Evolutionary conservation across 345 rosid genomes (phyloP).

Genomic region (Odontarrhena argentea): DNA sequence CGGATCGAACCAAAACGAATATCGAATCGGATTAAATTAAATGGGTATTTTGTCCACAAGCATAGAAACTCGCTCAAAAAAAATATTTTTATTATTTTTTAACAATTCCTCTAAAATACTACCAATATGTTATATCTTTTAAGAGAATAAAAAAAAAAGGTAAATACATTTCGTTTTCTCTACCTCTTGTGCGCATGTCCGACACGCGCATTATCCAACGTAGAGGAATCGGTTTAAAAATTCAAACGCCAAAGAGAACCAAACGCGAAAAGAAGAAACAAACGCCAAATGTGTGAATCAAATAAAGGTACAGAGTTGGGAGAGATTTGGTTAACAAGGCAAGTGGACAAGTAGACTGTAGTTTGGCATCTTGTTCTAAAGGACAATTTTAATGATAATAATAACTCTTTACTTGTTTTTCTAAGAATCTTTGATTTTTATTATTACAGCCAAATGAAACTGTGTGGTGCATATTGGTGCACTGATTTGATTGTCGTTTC

Average conservation of each 20-base stretch:
- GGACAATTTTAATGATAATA: conserved; percentile 7
- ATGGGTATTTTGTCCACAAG: no score
- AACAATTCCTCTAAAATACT: no score
- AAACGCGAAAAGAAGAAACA: conserved; percentile 27
- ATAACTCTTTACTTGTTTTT: conserved; percentile 18
- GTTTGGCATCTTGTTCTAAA: conserved; percentile 41
- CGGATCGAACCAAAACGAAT: no score
- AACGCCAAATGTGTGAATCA: conserved; percentile 31
- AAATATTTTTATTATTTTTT: no score
- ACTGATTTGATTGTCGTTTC: conserved; percentile 27
- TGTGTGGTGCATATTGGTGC: conserved; percentile 23
- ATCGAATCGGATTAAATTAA: no score
- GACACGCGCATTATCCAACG: conserved; percentile 40
- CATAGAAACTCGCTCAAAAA: no score
- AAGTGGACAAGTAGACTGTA: conserved; percentile 38
- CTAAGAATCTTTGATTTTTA: conserved; percentile 27
- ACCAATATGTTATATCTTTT: no score
- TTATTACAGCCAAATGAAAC: conserved; percentile 18
- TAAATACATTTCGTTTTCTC: conserved; percentile 8
- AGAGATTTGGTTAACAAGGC: conserved; percentile 27
- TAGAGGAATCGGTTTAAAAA: conserved; percentile 21
- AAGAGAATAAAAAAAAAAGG: no score
- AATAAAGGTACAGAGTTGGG: conserved; percentile 19
- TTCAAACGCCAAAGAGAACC: conserved; percentile 20
- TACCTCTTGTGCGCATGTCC: conserved; percentile 39